phyloP scores from a whole-genome alignment of 768 basidiomycete genomes.

The Rhodotorula paludigena region DNA sequence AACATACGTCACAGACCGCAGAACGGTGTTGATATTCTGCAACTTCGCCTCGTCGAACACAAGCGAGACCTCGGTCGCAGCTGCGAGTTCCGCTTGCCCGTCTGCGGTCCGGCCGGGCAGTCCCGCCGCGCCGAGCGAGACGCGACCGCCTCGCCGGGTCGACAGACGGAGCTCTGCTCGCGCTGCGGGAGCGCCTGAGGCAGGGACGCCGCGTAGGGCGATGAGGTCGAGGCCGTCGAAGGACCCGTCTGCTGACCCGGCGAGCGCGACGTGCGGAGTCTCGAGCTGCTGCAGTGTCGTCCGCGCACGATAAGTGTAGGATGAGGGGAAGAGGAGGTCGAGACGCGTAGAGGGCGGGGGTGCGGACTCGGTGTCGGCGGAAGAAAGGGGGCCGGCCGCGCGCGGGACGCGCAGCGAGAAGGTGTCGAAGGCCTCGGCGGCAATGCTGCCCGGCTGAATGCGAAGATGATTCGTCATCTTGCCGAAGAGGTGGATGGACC shows the following conservation, averaged over 20 bases:
- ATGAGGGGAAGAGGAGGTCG: slow-evolving; percentile 1
- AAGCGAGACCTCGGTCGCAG: not conserved
- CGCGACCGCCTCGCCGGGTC: not conserved
- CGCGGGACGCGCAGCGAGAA: slow-evolving; percentile 26
- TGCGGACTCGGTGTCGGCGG: slow-evolving; percentile 1
- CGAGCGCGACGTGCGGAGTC: slow-evolving; percentile 1
- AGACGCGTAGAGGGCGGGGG: not conserved
- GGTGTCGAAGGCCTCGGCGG: slow-evolving; percentile 21
- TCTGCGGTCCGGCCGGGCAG: not conserved
- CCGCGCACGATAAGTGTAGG: slow-evolving; percentile 25
- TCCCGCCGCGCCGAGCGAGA: not conserved
- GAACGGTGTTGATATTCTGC: slow-evolving; percentile 26
- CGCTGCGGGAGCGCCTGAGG: not conserved
- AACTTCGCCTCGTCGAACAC: slow-evolving; percentile 3
- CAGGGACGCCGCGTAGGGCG: slow-evolving; percentile 10
- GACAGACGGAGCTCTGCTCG: slow-evolving; percentile 1
- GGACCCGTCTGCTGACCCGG: slow-evolving; percentile 27
- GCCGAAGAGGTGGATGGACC: slow-evolving; percentile 34
- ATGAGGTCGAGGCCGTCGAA: slow-evolving; percentile 36
- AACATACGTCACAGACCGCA: slow-evolving; percentile 7
- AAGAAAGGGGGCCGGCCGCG: slow-evolving; percentile 10
- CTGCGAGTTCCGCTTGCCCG: slow-evolving; percentile 11
- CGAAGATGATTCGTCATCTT: slow-evolving; percentile 36
- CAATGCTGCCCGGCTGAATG: slow-evolving; percentile 28
- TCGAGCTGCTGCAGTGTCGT: not conserved